Base-by-base conservation (phyloP, 768 basidiomycete species). In the Termitomyces sp. region DNA sequence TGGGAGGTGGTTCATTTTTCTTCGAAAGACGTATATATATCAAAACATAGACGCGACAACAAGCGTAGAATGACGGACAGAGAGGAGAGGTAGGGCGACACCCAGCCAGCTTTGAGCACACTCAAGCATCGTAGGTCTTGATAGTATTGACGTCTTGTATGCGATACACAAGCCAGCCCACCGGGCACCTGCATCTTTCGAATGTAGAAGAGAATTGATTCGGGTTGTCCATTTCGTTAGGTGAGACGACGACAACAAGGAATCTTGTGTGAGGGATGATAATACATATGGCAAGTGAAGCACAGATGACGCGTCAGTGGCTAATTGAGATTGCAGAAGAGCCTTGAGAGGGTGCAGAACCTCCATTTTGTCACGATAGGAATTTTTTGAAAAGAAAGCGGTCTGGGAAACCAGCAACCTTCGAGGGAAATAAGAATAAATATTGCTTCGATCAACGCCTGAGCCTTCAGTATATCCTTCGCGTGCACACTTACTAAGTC, bases 141-240 rank as follows among this genome's bases (percentile, higher is more conserved):
- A 89, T 40, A 82, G 66, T 22, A 74, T 59, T 0, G 85, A 79
- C 10, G 85, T 85, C 60, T 81, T 83, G 60, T 84, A 73, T 1
- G 91, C 90, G 45, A 93, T 68, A 61, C 82, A 88, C 34, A 92
- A 73, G 9, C 88, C 91, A 21, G 87, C 84, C 91, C 91, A 93
- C 55, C 87, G 80, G 51, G 81, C 83, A 41, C 81, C 85, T n/a
- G 83, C 65, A 61, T 89, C 83, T 71, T 88, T 90, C 17, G 91
- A 85, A 64, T 87, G 85, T 47, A 93, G 73, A 51, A 93, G 72
- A 2, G 90, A 83, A 60, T 81, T 83, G 58, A 92, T 73, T 54
- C 90, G 79, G n/a, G 80, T 74, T 12, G 77, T 74, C 90, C 90
- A 93, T 77, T 90, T 90, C 53, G 81, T 71, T 10, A 83, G 72